Base-by-base conservation (phyloP, 2,329 filamentous ascomycete genomes). In the Pseudogymnoascus sp. region DNA sequence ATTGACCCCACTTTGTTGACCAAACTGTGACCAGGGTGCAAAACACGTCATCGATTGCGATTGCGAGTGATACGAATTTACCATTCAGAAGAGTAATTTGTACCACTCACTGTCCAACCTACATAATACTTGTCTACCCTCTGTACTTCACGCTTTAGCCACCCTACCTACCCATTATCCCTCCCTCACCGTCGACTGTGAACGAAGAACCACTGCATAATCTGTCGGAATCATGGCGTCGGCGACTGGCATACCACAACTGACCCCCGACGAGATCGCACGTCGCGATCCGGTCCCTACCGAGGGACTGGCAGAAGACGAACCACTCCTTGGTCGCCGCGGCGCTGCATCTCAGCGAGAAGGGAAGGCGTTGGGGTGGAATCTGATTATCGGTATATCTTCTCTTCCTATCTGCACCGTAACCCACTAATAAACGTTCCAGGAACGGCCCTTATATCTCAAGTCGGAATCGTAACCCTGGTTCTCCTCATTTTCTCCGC, bases 371-470 rank as follows among this genome's bases (percentile, higher is more conserved):
- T 79, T 95, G 60, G 77, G 83, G 64, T 78, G 80, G 67, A 96
- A 96, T 69, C 78, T 96, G 39, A 77, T 20, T 35, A 22, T 60
- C 34, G 18, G 63, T 16, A 28, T 28, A 60, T 41, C 39, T 12
- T 41, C 22, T 25, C 30, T 11, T 14, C 32, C 37, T 2, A 32
- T 30, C 37, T 37, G 11, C 43, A 61, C 22, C 4, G 9, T 25
- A 43, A n/a, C 57, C 62, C 66, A 60, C 65, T 37, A 58, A 60
- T 63, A 65, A 47, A 47, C 67, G 62, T 58, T 67, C 67, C 69
- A 94, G 91, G 91, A 65, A 96, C 91, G 14, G 93, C 85, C 61
- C 80, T 87, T 63, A 75, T 97, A 63, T 89, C 91, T 39, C 91
- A 97, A 75, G 81, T 83, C 43, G 93, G 91, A 61, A 83, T 87